phyloP scores from a whole-genome alignment of 495 filamentous ascomycete species.

The Bacidia rubella region DNA sequence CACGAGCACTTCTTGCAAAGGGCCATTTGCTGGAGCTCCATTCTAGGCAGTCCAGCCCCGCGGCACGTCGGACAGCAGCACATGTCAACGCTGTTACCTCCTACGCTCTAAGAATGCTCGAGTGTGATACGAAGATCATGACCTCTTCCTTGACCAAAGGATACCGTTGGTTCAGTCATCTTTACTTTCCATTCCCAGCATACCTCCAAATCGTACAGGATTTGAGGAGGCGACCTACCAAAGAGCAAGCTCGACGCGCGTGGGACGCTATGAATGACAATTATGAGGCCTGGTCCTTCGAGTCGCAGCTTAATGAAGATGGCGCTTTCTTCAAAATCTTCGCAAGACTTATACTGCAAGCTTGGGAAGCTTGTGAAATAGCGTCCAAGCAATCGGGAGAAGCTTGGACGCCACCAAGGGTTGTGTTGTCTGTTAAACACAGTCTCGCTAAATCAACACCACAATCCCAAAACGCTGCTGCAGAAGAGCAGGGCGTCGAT shows the following conservation, averaged over 20 bases:
- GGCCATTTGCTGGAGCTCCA: constrained; percentile 33
- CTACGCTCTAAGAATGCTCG: constrained; percentile 31
- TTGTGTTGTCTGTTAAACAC: constrained; percentile 28
- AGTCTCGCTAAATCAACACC: constrained; percentile 16
- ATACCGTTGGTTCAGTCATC: constrained; percentile 31
- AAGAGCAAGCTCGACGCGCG: constrained; percentile 20
- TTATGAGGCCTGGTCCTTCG: constrained; percentile 29
- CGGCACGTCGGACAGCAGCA: constrained; percentile 18
- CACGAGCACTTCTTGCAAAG: constrained; percentile 33
- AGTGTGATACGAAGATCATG: constrained; percentile 37
- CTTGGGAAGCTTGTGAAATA: constrained; percentile 30
- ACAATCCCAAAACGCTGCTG: no score
- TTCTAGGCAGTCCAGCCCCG: constrained; percentile 19
- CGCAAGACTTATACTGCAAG: constrained; percentile 29
- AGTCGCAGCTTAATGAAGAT: constrained; percentile 10
- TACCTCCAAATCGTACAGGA: constrained; percentile 38
- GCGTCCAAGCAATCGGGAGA: constrained; percentile 14
- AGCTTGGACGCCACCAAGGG: constrained; percentile 22
- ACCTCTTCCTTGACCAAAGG: constrained; percentile 31
- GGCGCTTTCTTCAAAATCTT: constrained; percentile 26
- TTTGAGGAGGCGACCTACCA: constrained; percentile 26
- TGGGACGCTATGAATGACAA: constrained; percentile 41
- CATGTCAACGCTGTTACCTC: constrained; percentile 27
- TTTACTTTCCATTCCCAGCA: constrained; percentile 40
- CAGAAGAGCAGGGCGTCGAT: constrained; percentile 12